A percentile compares a stretch with the other conserved stretches of the same genome.
Evolutionary conservation across 768 basidiomycete species (phyloP).

Genomic region (Tricholoma sp.): DNA sequence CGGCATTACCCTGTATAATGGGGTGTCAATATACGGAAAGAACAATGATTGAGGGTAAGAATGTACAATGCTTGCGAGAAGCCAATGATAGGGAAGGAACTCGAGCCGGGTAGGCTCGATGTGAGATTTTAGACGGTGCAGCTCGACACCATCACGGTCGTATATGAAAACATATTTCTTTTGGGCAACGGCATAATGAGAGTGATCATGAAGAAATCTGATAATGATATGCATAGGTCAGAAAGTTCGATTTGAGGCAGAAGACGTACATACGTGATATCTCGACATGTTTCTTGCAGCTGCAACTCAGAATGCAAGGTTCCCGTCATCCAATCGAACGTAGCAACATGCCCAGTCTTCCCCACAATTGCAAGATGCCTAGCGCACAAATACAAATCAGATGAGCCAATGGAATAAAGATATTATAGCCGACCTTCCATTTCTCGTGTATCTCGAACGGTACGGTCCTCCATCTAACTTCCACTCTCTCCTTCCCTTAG

Average conservation of each 20-base stretch:
- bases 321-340: slow-evolving; percentile 91
- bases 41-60: neutral
- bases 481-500: slow-evolving; percentile 70
- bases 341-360: slow-evolving; percentile 78
- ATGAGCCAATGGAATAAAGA: neutral
- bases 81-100: slow-evolving; percentile 94
- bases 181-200: slow-evolving; percentile 92
- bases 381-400: neutral
- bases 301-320: slow-evolving; percentile 84
- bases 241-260: neutral
- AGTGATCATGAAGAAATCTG: slow-evolving; percentile 90
- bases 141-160: slow-evolving; percentile 87
- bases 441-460: slow-evolving; percentile 78
- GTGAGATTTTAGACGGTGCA: slow-evolving; percentile 79
- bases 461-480: slow-evolving; percentile 86
- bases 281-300: slow-evolving; percentile 84
- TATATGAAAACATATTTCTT: slow-evolving; percentile 96
- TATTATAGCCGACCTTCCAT: slow-evolving; percentile 68
- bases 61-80: slow-evolving; percentile 79
- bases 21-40: neutral
- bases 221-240: neutral
- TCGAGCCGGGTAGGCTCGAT: slow-evolving; percentile 88
- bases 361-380: slow-evolving; percentile 89
- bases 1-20: slow-evolving; percentile 65
- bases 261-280: slow-evolving; percentile 70